phyloP scores from a whole-genome alignment of 371 early-diverging fungal genomes.

The Funneliformis caledonium region DNA sequence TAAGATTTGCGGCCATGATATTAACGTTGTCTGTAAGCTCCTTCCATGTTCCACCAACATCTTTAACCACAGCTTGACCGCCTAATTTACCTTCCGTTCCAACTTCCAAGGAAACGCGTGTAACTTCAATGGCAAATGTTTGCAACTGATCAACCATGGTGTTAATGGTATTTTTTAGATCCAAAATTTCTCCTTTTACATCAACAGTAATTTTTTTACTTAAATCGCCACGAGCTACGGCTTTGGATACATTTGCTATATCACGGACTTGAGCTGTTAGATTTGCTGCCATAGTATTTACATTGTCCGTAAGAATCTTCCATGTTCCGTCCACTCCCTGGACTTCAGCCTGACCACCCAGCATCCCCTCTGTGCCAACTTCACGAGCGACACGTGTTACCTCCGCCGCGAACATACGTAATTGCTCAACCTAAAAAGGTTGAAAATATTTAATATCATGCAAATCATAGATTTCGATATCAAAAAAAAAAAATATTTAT shows the following conservation, averaged over 20 bases:
- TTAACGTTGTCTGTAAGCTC: slow-evolving; percentile 73
- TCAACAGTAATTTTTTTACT: slow-evolving; percentile 53
- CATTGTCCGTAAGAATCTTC: slow-evolving; percentile 66
- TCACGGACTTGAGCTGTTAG: slow-evolving; percentile 60
- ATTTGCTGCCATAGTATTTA: slow-evolving; percentile 66
- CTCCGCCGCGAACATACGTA: slow-evolving; percentile 62
- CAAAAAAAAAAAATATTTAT: slow-evolving; percentile 13
- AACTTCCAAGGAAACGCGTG: slow-evolving; percentile 64
- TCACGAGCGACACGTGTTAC: slow-evolving; percentile 68
- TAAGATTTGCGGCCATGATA: slow-evolving; percentile 66
- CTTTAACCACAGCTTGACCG: slow-evolving; percentile 65
- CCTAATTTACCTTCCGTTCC: slow-evolving; percentile 69
- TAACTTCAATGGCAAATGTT: slow-evolving; percentile 61
- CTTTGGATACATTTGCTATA: slow-evolving; percentile 56
- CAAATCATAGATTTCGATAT: slow-evolving; percentile 9
- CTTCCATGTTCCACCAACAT: slow-evolving; percentile 74
- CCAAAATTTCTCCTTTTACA: slow-evolving; percentile 56
- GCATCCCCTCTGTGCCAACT: slow-evolving; percentile 66
- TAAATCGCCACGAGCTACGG: slow-evolving; percentile 58
- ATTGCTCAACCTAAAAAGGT: slow-evolving; percentile 58
- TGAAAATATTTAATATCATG: slow-evolving; percentile 48
- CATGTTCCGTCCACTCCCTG: slow-evolving; percentile 62
- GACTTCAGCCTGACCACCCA: slow-evolving; percentile 65
- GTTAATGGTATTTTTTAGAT: slow-evolving; percentile 54
- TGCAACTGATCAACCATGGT: slow-evolving; percentile 53